Evolutionary conservation across 2,329 filamentous ascomycete species (phyloP).

Genomic region (Verruconis gallopava): DNA sequence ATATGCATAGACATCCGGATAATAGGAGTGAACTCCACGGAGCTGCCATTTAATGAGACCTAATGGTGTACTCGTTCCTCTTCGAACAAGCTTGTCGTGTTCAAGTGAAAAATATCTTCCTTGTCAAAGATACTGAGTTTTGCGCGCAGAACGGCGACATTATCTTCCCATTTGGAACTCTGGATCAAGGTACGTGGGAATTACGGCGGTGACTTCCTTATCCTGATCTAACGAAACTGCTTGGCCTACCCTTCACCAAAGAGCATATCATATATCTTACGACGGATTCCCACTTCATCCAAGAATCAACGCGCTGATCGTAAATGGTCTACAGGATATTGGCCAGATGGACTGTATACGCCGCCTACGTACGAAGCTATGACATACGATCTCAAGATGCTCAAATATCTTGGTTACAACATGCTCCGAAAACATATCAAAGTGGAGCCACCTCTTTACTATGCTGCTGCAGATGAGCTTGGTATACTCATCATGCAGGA

Average conservation of each 20-base stretch:
- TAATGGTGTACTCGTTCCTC: too few relatives aligned
- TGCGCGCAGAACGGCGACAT: not conserved
- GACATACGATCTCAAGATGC: not conserved
- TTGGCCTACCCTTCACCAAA: too few relatives aligned
- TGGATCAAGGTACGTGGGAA: not conserved
- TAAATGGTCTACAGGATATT: not conserved
- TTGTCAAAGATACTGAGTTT: too few relatives aligned
- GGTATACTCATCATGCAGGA: not conserved
- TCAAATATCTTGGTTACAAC: not conserved
- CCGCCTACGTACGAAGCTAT: not conserved
- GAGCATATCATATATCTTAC: too few relatives aligned
- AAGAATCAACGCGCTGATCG: not conserved
- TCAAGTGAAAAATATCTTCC: too few relatives aligned
- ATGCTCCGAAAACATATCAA: slow-evolving; percentile 1
- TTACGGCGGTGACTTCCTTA: not conserved
- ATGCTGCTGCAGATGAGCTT: not conserved
- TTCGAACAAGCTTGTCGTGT: too few relatives aligned
- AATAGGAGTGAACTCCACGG: too few relatives aligned
- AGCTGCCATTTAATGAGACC: too few relatives aligned
- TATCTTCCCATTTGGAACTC: not conserved
- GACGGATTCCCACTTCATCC: too few relatives aligned
- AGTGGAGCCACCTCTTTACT: not conserved
- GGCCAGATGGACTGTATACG: not conserved
- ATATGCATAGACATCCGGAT: too few relatives aligned
- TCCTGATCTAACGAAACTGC: not conserved